Conservation (phyloP, 1,284 basidiomycete genomes). For the Termitomyces sp. region DNA sequence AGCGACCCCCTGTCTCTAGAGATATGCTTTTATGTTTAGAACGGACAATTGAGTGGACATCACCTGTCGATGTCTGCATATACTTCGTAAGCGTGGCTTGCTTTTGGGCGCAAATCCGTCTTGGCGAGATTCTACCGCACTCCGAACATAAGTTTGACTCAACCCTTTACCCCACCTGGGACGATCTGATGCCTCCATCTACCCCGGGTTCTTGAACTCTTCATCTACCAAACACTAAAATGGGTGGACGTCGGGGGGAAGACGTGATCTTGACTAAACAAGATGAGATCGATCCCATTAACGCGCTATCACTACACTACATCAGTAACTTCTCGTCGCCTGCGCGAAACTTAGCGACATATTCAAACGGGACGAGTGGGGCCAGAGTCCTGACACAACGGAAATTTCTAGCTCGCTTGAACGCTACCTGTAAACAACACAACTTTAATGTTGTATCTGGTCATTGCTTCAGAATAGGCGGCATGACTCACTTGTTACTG, state of each 20-base stretch:
- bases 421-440: background rate
- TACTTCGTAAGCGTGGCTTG: background rate
- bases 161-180: background rate
- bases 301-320: too few species aligned
- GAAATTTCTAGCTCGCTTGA: background rate
- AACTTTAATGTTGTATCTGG: background rate
- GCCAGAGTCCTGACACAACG: background rate
- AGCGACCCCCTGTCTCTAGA: background rate
- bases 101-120: background rate
- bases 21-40: background rate
- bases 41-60: background rate
- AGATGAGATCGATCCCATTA: too few species aligned
- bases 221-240: too few species aligned
- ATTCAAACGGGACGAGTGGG: too few species aligned
- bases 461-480: slow-evolving; percentile 1
- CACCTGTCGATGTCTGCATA: background rate
- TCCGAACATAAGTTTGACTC: background rate
- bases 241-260: too few species aligned
- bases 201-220: too few species aligned
- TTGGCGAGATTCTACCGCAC: background rate
- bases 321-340: too few species aligned
- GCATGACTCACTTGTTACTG: background rate
- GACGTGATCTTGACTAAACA: too few species aligned
- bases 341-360: background rate
- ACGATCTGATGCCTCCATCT: too few species aligned